Conservation (phyloP, 2,329 filamentous ascomycete genomes). For the Coleophoma eucalyptorum region DNA sequence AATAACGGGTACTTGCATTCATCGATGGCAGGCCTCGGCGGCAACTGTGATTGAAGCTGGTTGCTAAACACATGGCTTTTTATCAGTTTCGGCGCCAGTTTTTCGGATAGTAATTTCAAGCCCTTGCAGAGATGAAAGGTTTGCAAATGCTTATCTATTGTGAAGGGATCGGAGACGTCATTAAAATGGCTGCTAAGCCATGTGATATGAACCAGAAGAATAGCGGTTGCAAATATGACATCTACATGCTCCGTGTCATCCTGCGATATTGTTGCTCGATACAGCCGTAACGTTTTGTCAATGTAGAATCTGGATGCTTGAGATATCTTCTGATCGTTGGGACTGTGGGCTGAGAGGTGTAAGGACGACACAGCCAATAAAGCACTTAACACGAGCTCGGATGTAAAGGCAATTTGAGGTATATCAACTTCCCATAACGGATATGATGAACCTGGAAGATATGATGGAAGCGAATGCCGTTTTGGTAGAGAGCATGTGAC, state of each 20-base stretch:
- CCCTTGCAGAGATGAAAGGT: slow-evolving; percentile 11
- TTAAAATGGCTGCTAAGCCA: slow-evolving; percentile 9
- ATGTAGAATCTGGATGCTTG: slow-evolving; percentile 9
- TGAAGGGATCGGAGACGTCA: slow-evolving; percentile 1
- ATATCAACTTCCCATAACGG: slow-evolving; percentile 11
- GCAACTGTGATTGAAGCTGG: not conserved
- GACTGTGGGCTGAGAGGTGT: slow-evolving; percentile 7
- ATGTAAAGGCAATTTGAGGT: slow-evolving; percentile 12
- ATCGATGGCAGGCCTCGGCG: not conserved
- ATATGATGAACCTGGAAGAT: not conserved
- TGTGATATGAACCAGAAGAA: slow-evolving; percentile 10
- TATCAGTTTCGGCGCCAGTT: slow-evolving; percentile 6
- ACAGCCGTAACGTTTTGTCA: slow-evolving; percentile 7
- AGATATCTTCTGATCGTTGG: slow-evolving; percentile 3
- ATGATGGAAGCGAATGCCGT: not conserved
- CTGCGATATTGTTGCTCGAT: slow-evolving; percentile 6
- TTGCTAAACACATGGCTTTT: slow-evolving; percentile 4
- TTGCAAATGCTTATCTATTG: slow-evolving; percentile 6
- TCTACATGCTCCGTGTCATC: slow-evolving; percentile 3
- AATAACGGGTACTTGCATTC: not conserved
- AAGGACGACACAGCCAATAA: slow-evolving; percentile 9
- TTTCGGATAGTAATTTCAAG: slow-evolving; percentile 3
- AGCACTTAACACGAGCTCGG: slow-evolving; percentile 11
- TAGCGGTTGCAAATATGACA: slow-evolving; percentile 8
- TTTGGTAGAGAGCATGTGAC: not conserved